These are phyloP conservation scores for Boletus sp. DNA, from an alignment of 768 basidiomycete species.

Conservation along the genomic window DNA sequence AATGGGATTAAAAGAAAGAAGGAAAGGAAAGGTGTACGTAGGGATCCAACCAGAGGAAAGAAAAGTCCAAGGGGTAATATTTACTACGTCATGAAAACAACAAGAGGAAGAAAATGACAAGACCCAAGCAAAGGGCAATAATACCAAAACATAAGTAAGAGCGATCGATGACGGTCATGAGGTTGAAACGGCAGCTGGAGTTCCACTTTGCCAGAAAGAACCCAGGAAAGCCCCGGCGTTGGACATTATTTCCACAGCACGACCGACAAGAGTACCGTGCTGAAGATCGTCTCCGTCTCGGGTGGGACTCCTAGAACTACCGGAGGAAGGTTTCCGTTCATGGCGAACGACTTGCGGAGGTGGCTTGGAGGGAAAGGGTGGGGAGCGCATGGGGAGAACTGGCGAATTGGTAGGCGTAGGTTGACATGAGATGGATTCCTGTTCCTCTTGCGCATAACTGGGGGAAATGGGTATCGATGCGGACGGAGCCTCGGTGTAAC, in stretches of 20 bases:
- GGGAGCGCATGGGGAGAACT: conserved; percentile 33
- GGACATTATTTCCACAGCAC: conserved; percentile 77
- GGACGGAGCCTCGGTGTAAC: conserved; percentile 20
- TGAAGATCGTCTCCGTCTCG: conserved; percentile 29
- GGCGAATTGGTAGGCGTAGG: conserved; percentile 70
- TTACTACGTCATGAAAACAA: conserved; percentile 15
- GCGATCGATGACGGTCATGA: conserved; percentile 9
- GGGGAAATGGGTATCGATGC: conserved; percentile 25
- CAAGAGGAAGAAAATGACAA: not conserved
- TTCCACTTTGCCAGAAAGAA: conserved; percentile 46
- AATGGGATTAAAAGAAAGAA: conserved; percentile 5
- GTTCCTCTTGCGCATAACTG: conserved; percentile 30
- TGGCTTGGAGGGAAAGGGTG: conserved; percentile 14
- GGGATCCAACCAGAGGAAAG: conserved; percentile 13
- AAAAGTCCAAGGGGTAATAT: conserved; percentile 30
- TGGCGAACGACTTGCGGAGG: not conserved
- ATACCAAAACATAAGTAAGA: conserved; percentile 35
- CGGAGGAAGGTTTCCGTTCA: conserved; percentile 18
- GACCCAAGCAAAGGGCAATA: conserved; percentile 26
- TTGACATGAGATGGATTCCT: conserved; percentile 38
- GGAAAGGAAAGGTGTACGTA: conserved; percentile 1
- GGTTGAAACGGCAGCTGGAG: conserved; percentile 19
- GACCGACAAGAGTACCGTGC: conserved; percentile 48
- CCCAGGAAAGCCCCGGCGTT: conserved; percentile 78
- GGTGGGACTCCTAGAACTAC: conserved; percentile 25